phyloP scores from a whole-genome alignment of 1,284 basidiomycete genomes.

The Cutaneotrichosporon cavernicola region DNA sequence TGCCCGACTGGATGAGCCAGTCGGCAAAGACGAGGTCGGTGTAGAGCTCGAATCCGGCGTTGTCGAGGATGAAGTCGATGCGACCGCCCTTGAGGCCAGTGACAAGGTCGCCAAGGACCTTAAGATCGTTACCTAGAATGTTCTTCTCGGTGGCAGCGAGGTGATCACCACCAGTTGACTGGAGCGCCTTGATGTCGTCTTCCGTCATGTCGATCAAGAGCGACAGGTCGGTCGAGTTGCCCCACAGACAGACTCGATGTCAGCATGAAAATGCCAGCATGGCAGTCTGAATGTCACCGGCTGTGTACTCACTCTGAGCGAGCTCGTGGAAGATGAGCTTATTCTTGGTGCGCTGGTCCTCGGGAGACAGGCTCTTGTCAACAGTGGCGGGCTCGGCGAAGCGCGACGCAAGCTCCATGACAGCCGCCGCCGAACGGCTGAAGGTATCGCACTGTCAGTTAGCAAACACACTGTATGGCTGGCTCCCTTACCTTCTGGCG shows the following conservation, averaged over 20 bases:
- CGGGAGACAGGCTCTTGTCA: constrained; percentile 26
- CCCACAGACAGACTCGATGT: constrained; percentile 79
- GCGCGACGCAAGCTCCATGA: constrained; percentile 90
- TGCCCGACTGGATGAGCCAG: constrained; percentile 81
- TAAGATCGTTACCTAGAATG: constrained; percentile 58
- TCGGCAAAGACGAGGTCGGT: constrained; percentile 93
- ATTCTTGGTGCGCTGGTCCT: constrained; percentile 69
- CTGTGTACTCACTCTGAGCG: constrained; percentile 65
- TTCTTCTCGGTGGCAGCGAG: constrained; percentile 96
- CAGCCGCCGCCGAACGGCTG: constrained; percentile 80
- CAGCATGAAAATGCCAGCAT: constrained; percentile 20
- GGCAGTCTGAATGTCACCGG: neutral
- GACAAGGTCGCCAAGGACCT: constrained; percentile 77
- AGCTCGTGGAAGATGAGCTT: constrained; percentile 90
- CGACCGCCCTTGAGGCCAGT: constrained; percentile 74
- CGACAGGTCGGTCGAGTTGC: constrained; percentile 94
- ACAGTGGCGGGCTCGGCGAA: constrained; percentile 72
- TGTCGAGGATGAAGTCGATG: constrained; percentile 73
- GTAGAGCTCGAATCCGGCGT: constrained; percentile 81
- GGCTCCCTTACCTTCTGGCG: constrained; percentile 63
- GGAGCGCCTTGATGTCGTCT: constrained; percentile 96
- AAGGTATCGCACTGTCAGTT: constrained; percentile 78
- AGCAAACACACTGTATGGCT: neutral
- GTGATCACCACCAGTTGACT: constrained; percentile 92
- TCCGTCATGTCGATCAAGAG: constrained; percentile 98